phyloP scores from a whole-genome alignment of 163 green algal genomes.

The Volvox carteri region DNA sequence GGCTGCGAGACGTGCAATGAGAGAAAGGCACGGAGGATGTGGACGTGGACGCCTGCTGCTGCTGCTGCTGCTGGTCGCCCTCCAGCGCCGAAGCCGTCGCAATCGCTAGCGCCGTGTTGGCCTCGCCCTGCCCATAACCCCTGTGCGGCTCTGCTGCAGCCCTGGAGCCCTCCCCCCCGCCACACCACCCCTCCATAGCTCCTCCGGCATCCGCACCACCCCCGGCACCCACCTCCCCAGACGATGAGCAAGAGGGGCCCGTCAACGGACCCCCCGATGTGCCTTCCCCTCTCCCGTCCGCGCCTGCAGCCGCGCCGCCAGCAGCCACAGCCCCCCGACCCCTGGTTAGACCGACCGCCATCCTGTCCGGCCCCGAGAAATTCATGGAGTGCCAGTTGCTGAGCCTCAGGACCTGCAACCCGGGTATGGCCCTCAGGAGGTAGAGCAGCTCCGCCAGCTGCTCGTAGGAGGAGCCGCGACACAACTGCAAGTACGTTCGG shows the following conservation, averaged over 20 bases:
- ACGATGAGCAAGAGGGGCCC: too few relatives aligned
- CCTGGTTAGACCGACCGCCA: constrained; percentile 2
- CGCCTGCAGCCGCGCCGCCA: not conserved
- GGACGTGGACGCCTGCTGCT: not conserved
- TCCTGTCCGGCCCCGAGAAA: constrained; percentile 2
- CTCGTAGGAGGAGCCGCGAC: constrained; percentile 22
- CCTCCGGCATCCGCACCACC: not conserved
- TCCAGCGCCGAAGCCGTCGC: too few relatives aligned
- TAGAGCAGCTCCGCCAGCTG: constrained; percentile 53
- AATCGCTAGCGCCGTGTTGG: too few relatives aligned
- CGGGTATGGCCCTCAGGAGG: constrained; percentile 19
- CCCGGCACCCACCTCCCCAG: not conserved
- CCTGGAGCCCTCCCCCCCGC: not conserved
- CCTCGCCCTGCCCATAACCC: too few relatives aligned
- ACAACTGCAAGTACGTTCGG: constrained; percentile 38
- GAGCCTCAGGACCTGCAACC: constrained; percentile 19
- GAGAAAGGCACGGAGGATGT: not conserved
- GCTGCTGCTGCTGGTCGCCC: not conserved
- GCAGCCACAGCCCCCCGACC: not conserved
- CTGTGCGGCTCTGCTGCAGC: not conserved
- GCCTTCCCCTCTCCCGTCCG: not conserved
- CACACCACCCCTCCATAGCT: not conserved
- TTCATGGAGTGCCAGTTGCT: constrained; percentile 40
- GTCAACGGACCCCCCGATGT: not conserved
- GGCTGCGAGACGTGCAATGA: not conserved